Evolutionary conservation across 2,329 filamentous ascomycete genomes (phyloP).

Genomic region (Cladosporium sp.): DNA sequence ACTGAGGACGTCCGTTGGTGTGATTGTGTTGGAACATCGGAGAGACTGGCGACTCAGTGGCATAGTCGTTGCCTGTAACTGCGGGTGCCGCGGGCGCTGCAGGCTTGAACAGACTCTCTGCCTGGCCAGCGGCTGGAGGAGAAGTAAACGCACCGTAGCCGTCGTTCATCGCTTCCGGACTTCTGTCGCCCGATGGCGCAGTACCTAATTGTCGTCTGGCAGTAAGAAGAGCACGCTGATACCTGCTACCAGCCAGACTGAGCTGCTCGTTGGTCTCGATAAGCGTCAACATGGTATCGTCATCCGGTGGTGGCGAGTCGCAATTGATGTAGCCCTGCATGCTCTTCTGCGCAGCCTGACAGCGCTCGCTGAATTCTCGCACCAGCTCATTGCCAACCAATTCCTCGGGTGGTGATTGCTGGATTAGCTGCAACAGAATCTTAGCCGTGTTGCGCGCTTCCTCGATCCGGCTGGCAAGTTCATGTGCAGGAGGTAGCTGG

Average conservation of each 20-base stretch:
- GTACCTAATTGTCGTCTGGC: conserved; percentile 46
- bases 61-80: neutral
- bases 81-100: neutral
- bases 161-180: conserved; percentile 9
- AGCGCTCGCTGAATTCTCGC: conserved; percentile 86
- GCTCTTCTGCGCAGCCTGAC: conserved; percentile 71
- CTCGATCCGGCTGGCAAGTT: conserved; percentile 78
- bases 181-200: conserved; percentile 10
- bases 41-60: conserved; percentile 6
- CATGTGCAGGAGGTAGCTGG: conserved; percentile 60
- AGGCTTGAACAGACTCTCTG: conserved; percentile 9
- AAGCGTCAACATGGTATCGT: conserved; percentile 86
- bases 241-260: conserved; percentile 73
- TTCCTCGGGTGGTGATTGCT: conserved; percentile 74
- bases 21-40: neutral
- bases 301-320: conserved; percentile 76
- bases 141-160: conserved; percentile 3
- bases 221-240: conserved; percentile 71
- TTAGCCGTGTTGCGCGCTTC: conserved; percentile 89
- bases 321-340: conserved; percentile 82
- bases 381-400: conserved; percentile 81
- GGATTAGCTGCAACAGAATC: conserved; percentile 84
- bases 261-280: conserved; percentile 95
- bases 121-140: conserved; percentile 1
- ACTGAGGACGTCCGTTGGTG: neutral